Base-by-base conservation (phyloP, 768 basidiomycete genomes). In the Inosperma sp. region DNA sequence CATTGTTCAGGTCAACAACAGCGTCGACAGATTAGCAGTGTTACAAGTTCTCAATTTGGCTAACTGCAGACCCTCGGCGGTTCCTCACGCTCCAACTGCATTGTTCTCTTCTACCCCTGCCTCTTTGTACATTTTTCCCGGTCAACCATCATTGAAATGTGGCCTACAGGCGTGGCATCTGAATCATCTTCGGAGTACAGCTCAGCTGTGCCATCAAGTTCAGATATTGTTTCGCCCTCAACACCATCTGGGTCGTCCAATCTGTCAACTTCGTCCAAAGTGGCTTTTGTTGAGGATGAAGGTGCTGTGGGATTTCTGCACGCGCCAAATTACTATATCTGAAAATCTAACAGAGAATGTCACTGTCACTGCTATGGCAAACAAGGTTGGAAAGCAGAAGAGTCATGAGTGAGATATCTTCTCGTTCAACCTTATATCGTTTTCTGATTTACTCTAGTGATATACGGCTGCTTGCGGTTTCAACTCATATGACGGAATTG, bases 401-500 rank as follows among this genome's bases (percentile, higher is more conserved):
- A 82, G 81, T 61, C 75, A 79, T 56, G 86, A 88, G 86, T 88
- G 65, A 65, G 86, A 13, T 19, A 3, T 80, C 59, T 49, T 56
- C 54, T 62, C 52, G 48, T 57, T 36, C 41, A 30, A 35, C 54
- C n/a, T 45, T 42, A 12, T 29, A 49, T 53, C 40, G 57, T 47
- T 37, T 54, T 41, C 49, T 62, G 36, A 63, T 53, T 57, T 62
- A 42, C 27, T 51, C 21, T 68, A 91, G 87, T 49, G 86, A 91
- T 64, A 73, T 93, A 36, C 85, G 80, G 48, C 64, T 89, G 39
- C 70, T 92, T 33, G 87, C 88, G 31, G 72, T 89, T 59, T 89
- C 88, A 26, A 87, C 88, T 0, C 87, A 86, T 62, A 88, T 93
- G 60, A 92, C 90, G 10, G 90, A 93, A 64, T 77, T 92, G 36